These are phyloP conservation scores for Lolium rigidum DNA, from an alignment of 176 grass and related monocot genomes.

Conservation along the genomic window DNA sequence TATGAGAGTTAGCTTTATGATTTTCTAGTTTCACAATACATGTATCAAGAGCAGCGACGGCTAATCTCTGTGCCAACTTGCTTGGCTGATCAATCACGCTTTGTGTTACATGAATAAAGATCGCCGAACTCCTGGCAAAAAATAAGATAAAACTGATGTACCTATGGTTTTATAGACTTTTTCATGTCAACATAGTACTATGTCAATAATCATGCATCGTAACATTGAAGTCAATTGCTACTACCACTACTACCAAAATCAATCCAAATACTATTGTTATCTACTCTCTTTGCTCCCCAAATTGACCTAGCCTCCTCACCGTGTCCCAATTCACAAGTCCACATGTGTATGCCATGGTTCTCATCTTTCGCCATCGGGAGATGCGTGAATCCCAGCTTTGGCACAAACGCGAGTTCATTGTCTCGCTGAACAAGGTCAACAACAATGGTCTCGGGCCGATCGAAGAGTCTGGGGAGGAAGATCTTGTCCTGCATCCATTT, in stretches of 20 bases:
- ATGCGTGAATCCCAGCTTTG: background rate
- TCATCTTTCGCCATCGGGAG: background rate
- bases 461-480: background rate
- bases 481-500: conserved; percentile 25
- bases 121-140: too few species aligned
- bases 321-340: background rate
- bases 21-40: too few species aligned
- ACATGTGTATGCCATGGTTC: background rate
- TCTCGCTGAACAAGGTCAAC: background rate
- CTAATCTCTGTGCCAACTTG: too few species aligned
- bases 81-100: too few species aligned
- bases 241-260: background rate
- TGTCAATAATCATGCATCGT: too few species aligned
- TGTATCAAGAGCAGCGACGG: too few species aligned
- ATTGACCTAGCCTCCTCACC: background rate
- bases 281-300: background rate
- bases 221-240: background rate
- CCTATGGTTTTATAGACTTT: too few species aligned
- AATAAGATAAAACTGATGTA: too few species aligned
- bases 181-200: too few species aligned
- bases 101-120: too few species aligned
- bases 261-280: conserved; percentile 7
- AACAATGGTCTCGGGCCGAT: background rate
- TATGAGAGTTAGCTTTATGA: too few species aligned
- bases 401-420: background rate